Evolutionary conservation across 345 rosid species (phyloP), one percentile per base, ranked within the genome.

Genomic region (Citrus reticulata): DNA sequence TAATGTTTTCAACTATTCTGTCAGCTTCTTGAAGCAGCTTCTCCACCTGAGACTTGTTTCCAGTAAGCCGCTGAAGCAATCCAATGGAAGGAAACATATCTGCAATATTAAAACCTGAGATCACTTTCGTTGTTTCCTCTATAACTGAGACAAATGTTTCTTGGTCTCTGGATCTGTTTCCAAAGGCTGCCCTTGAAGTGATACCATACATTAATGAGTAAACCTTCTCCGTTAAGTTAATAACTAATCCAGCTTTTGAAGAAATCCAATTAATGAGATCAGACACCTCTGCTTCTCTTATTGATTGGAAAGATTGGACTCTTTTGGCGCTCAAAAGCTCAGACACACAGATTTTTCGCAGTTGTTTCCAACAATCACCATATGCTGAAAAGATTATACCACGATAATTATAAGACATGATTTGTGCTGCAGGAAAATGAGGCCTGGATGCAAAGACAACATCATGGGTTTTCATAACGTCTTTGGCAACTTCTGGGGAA

Each of bases 391-490:
- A 76, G 72, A 25, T 14, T 30, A 81, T 76, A 20, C 55, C 71
- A 13, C 19, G 29, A 32, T 2, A 20, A 2, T 76, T 65, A n/a
- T 76, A 81, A 22, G 58, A n/a, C 24, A 70, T 49, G 32, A 76
- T 72, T 11, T 2, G 70, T 25, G 7, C 76, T 35, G 8, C 35
- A 2, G 25, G 1, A 22, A 42, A 10, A 10, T 42, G 51, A 20
- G 89, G 86, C 62, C 88, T 81, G 6, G 72, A 27, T 1, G 85
- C 84, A 8, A 86, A 86, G 54, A 14, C 67, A n/a, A 68, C 5
- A 30, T 80, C 87, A 6, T 84, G 78, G 4, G 76, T 83, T 77
- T 77, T 84, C 83, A 82, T 61, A 8, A 83, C 78, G 27, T 87
- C 81, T 79, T 29, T 73, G 1, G 87, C 87, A 0, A 55, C 9